A percentile compares a stretch with the other conserved stretches of the same genome.
phyloP scores from a whole-genome alignment of 345 rosid species.

The Toxicodendron radicans region DNA sequence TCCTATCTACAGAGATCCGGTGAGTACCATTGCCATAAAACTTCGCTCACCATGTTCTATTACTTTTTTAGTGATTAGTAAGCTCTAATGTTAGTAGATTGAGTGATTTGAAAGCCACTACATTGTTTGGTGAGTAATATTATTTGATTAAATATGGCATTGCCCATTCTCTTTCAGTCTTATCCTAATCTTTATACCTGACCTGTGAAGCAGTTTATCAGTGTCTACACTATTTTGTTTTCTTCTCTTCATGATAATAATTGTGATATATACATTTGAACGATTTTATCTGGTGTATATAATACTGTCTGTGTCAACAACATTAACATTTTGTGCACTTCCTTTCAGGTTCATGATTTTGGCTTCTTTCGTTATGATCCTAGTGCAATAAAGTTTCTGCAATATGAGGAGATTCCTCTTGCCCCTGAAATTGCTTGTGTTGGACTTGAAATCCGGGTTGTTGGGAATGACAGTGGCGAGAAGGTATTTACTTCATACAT shows the following conservation, averaged over 20 bases:
- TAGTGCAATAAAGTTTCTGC: conserved; percentile 63
- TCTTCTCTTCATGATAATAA: neutral
- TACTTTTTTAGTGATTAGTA: neutral
- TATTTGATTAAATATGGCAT: neutral
- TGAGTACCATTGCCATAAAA: conserved; percentile 33
- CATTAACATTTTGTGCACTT: conserved; percentile 25
- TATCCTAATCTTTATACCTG: neutral
- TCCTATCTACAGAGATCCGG: conserved; percentile 93
- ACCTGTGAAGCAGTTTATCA: neutral
- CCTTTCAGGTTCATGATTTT: conserved; percentile 88
- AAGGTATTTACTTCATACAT: conserved; percentile 54
- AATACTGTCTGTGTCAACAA: neutral
- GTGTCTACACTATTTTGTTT: neutral
- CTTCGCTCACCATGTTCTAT: neutral
- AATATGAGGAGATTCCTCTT: conserved; percentile 96
- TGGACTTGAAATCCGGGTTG: conserved; percentile 94
- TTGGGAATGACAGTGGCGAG: conserved; percentile 96
- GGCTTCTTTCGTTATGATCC: conserved; percentile 95
- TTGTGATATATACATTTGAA: conserved; percentile 6
- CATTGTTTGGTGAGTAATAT: neutral
- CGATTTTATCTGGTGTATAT: neutral
- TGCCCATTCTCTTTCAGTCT: neutral
- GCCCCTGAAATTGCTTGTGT: conserved; percentile 91
- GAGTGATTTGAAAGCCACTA: neutral
- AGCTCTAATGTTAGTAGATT: neutral